Evolutionary conservation across 495 filamentous ascomycete genomes (phyloP).

Genomic region (Aspergillus steynii): DNA sequence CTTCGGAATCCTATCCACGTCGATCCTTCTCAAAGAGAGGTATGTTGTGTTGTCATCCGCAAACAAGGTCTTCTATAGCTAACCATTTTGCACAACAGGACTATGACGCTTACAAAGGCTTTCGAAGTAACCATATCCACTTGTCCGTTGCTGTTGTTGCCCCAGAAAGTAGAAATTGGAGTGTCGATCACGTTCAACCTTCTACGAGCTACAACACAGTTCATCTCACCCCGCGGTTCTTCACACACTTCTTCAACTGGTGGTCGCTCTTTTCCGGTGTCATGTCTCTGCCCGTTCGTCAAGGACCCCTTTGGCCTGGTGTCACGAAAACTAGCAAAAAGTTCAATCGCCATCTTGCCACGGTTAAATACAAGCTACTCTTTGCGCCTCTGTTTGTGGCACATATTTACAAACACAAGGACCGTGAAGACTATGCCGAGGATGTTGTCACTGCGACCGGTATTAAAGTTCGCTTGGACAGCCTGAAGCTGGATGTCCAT

Average conservation of each 20-base stretch:
- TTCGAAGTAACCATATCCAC: constrained; percentile 94
- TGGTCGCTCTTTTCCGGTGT: constrained; percentile 94
- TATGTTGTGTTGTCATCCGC: constrained; percentile 17
- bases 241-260: constrained; percentile 98
- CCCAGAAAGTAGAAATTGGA: constrained; percentile 75
- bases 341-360: constrained; percentile 93
- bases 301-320: constrained; percentile 87
- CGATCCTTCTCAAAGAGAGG: constrained; percentile 50
- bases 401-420: constrained; percentile 98
- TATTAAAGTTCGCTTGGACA: constrained; percentile 89
- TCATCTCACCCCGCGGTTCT: constrained; percentile 90
- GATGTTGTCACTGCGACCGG: constrained; percentile 87
- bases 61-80: background rate
- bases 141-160: constrained; percentile 87
- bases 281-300: constrained; percentile 92
- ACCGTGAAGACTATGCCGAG: constrained; percentile 80
- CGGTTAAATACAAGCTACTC: constrained; percentile 94
- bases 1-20: constrained; percentile 77
- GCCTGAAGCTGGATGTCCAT: constrained; percentile 94
- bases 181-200: constrained; percentile 64
- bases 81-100: constrained; percentile 28
- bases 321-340: constrained; percentile 96
- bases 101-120: constrained; percentile 92
- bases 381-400: constrained; percentile 91
- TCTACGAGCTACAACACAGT: constrained; percentile 92